Evolutionary conservation across 352 stramenopile species (phyloP), one percentile per base, ranked within the genome.

Genomic region (Globisporangium takayamanum): DNA sequence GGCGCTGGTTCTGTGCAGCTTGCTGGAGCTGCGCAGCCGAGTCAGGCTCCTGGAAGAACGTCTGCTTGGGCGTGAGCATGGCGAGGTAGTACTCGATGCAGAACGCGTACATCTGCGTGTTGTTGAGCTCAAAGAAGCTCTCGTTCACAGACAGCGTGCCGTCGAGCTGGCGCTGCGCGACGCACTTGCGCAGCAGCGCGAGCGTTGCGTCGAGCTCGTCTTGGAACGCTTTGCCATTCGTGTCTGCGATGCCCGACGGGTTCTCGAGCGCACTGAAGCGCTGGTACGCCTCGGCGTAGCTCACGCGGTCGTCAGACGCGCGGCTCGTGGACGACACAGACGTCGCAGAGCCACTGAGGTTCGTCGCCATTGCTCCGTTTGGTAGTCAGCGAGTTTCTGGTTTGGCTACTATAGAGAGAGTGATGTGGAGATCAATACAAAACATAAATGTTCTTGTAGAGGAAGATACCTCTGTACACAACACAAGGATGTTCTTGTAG

Each of bases 11-110:
- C 30, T 57, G 50, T 46, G 68, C 36, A 28, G 60, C 15, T 28
- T 60, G 52, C 37, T 61, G 62, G 45, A 60, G 59, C 59, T 64
- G 55, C 47, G 56, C 54, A n/a, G 56, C 53, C 16, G 58, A 63
- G 37, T 58, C 45, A 8, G 59, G 48, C 25, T 62, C 55, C 57
- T 87, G 78, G 53, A 91, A 88, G 59, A 89, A 89, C 28, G 64
- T 84, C 52, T 88, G 73, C 69, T 95, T 91, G 14, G 80, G 75
- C 28, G 74, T 74, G 11, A 93, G 74, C 66, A 90, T 84, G 5
- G 76, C 85, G 46, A 93, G 55, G 65, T 89, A 92, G 66, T 84
- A 93, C 55, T 95, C 83, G 42, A 92, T 46, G 25, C 86, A 84
- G 42, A 94, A 78, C 25, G 80, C 85, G 53, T 94, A 90, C 20